These are phyloP conservation scores for Talaromyces sp. DNA, from an alignment of 2,329 filamentous ascomycete species.

Conservation along the genomic window DNA sequence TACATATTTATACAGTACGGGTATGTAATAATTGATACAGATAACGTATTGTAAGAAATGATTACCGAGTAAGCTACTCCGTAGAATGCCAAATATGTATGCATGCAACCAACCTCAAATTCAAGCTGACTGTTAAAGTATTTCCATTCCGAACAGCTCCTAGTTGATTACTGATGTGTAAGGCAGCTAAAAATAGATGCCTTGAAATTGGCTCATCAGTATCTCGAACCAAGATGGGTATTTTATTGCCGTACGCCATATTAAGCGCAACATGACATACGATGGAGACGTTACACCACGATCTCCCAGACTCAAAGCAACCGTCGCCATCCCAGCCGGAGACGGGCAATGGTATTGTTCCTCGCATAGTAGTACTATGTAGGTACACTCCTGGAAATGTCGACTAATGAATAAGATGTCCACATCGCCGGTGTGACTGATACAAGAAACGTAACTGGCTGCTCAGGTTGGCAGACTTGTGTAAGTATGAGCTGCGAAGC, in stretches of 20 bases:
- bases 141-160: neutral
- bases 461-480: neutral
- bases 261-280: constrained; percentile 5
- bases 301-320: neutral
- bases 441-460: neutral
- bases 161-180: neutral
- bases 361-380: neutral
- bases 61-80: neutral
- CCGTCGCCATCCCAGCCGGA: constrained; percentile 1
- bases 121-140: neutral
- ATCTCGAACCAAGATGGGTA: neutral
- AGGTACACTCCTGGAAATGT: neutral
- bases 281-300: constrained; percentile 12
- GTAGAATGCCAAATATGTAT: neutral
- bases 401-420: neutral
- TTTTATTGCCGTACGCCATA: neutral
- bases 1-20: neutral
- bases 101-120: constrained; percentile 4
- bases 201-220: neutral
- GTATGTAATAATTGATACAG: neutral
- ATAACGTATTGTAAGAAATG: neutral
- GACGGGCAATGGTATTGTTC: neutral
- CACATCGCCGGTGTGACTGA: neutral
- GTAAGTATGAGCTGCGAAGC: neutral
- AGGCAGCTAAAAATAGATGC: neutral